Base-by-base conservation (phyloP, 164 flowering plant species). In the Aristolochia fimbriata region DNA sequence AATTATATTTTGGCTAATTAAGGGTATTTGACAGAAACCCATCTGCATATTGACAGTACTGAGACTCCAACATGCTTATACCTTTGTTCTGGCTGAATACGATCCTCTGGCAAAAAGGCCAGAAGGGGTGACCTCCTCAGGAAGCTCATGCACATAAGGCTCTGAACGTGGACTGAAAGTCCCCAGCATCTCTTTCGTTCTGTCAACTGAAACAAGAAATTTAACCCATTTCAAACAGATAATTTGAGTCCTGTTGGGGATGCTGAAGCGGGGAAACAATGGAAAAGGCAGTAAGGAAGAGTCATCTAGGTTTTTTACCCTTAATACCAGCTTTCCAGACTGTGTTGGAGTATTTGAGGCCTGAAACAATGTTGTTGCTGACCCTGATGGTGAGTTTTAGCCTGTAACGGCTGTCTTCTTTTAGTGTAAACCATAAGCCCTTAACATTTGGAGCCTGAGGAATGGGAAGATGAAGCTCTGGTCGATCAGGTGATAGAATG, bases 51-150 rank as follows among this genome's bases (percentile, higher is more conserved):
- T n/a, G n/a, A n/a, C n/a, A n/a, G n/a, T n/a, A n/a, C n/a, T n/a
- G 30, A 27, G 5, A 27, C 30, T 27, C 30, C 30, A 27, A 27
- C n/a, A n/a, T n/a, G n/a, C n/a, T n/a, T n/a, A n/a, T n/a, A 85
- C 91, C 84, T 80, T 81, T 41, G 88, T 70, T 78, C 71, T 77
- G 23, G 91, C 91, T 15, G 86, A 68, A 68, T 81, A 85, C 27
- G 78, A 63, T 63, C 91, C 88, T 60, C 91, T 77, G 50, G 88
- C 86, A 62, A 85, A 80, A 16, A 83, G 74, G 48, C 91, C 88
- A 51, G 91, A 83, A 12, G 88, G 91, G 48, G 91, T 80, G 51
- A 78, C 80, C 51, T 85, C 91, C 68, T 81, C 88, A 16, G 78
- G 78, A 79, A 81, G 71, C 58, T 59, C 77, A 64, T 75, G 83